Percentiles rank a stretch among this genome's conserved stretches.
phyloP scores from a whole-genome alignment of 257 asterid species.

The Plectranthus barbatus region DNA sequence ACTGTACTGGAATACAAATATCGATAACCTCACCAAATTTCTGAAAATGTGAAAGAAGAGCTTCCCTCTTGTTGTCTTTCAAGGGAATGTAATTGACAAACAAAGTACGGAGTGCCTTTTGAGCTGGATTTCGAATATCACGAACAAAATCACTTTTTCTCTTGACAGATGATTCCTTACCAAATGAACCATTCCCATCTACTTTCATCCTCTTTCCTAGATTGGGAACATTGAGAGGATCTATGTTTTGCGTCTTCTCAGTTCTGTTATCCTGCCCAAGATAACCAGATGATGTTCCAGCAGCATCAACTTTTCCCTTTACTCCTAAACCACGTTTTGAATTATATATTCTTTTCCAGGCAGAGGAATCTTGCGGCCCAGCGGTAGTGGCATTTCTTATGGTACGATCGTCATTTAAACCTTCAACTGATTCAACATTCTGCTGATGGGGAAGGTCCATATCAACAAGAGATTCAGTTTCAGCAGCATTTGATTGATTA shows the following conservation, averaged over 20 bases:
- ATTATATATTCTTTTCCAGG: constrained; percentile 61
- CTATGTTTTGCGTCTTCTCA: constrained; percentile 24
- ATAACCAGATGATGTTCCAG: constrained; percentile 33
- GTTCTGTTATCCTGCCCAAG: constrained; percentile 33
- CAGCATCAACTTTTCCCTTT: constrained; percentile 39
- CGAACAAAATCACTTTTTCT: constrained; percentile 40
- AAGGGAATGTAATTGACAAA: constrained; percentile 74
- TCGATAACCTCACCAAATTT: constrained; percentile 87
- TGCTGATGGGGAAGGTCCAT: constrained; percentile 33
- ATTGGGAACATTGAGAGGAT: constrained; percentile 25
- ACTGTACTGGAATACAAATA: constrained; percentile 59
- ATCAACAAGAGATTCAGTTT: constrained; percentile 33
- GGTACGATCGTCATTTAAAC: constrained; percentile 32
- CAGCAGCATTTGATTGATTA: constrained; percentile 47
- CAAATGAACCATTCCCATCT: constrained; percentile 34
- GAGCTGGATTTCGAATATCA: constrained; percentile 50
- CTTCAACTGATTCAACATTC: constrained; percentile 38
- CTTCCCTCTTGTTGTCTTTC: constrained; percentile 81
- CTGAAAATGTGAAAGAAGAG: constrained; percentile 80
- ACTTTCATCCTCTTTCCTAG: constrained; percentile 35
- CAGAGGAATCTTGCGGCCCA: constrained; percentile 58
- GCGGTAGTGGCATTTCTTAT: constrained; percentile 30
- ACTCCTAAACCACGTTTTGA: constrained; percentile 42
- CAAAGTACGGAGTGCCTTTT: constrained; percentile 70
- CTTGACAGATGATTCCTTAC: constrained; percentile 42